Evolutionary conservation across 2,329 filamentous ascomycete genomes (phyloP).

Genomic region (Aspergillus felis): DNA sequence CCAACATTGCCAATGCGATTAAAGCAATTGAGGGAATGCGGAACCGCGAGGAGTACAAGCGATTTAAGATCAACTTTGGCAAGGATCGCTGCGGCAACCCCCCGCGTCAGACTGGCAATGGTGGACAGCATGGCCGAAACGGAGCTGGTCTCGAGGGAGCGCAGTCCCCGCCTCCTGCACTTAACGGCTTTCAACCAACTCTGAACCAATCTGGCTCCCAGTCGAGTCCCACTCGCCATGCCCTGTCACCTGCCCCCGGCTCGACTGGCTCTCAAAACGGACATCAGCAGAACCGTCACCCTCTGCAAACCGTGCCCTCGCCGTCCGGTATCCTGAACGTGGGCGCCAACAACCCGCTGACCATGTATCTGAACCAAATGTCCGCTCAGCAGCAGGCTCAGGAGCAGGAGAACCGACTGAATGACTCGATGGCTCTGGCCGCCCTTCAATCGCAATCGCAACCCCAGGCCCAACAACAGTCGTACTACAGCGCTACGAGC

Average conservation of each 20-base stretch:
- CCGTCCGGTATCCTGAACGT: slow-evolving; percentile 74
- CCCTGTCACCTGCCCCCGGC: slow-evolving; percentile 51
- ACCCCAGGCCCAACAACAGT: slow-evolving; percentile 70
- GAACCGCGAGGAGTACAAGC: slow-evolving; percentile 91
- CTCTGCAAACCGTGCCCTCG: slow-evolving; percentile 52
- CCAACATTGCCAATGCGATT: slow-evolving; percentile 98
- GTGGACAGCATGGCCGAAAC: slow-evolving; percentile 63
- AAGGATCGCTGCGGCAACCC: slow-evolving; percentile 98
- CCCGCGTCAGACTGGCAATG: slow-evolving; percentile 74
- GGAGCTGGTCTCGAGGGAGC: slow-evolving; percentile 50
- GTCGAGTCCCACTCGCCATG: slow-evolving; percentile 58
- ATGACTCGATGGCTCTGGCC: slow-evolving; percentile 39
- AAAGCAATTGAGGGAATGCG: slow-evolving; percentile 97
- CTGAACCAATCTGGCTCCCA: slow-evolving; percentile 53
- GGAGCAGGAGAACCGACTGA: slow-evolving; percentile 57
- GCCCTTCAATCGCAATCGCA: slow-evolving; percentile 60
- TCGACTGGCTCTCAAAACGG: slow-evolving; percentile 54
- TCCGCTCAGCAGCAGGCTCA: slow-evolving; percentile 54
- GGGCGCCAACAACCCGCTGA: slow-evolving; percentile 78
- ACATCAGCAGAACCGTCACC: slow-evolving; percentile 52
- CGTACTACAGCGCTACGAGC: slow-evolving; percentile 72
- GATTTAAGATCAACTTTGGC: slow-evolving; percentile 99
- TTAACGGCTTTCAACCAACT: slow-evolving; percentile 56
- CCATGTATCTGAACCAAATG: slow-evolving; percentile 86
- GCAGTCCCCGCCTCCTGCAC: slow-evolving; percentile 51